These are phyloP conservation scores for Paracoccidioides brasiliensis DNA, from an alignment of 2,329 filamentous ascomycete species.

Conservation along the genomic window DNA sequence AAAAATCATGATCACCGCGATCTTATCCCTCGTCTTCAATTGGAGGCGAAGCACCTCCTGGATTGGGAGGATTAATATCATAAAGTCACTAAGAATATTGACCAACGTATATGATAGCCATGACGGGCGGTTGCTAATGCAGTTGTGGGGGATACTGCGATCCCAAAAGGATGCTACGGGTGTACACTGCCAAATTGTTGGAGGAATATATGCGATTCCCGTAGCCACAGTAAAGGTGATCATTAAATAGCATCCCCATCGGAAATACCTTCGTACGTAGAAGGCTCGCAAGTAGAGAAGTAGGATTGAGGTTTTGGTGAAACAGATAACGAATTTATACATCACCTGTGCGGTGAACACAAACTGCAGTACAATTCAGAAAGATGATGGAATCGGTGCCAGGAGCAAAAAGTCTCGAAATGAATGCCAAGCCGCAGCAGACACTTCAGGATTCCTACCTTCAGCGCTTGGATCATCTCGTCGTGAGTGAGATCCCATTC, in stretches of 20 bases:
- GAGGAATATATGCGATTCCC: constrained; percentile 4
- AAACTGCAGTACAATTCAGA: neutral
- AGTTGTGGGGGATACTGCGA: constrained; percentile 4
- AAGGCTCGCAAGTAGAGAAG: constrained; percentile 8
- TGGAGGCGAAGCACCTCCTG: constrained; percentile 5
- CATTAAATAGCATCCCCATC: constrained; percentile 4
- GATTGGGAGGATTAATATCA: constrained; percentile 7
- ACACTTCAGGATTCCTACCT: neutral
- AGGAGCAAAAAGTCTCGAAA: too few species aligned
- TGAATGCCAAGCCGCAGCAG: too few species aligned
- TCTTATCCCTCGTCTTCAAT: constrained; percentile 6
- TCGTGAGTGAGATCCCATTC: neutral
- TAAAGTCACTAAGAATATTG: constrained; percentile 8
- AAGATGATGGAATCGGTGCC: too few species aligned
- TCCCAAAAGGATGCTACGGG: constrained; percentile 6
- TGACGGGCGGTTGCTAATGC: constrained; percentile 2
- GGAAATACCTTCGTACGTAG: constrained; percentile 1
- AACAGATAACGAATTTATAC: neutral
- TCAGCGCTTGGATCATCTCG: neutral
- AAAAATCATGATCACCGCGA: constrained; percentile 8
- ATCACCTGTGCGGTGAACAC: neutral
- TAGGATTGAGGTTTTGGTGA: constrained; percentile 6
- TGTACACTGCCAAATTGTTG: constrained; percentile 6
- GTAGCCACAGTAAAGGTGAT: constrained; percentile 1
- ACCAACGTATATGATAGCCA: constrained; percentile 3